These are phyloP conservation scores for thale cress (Arabidopsis thaliana) DNA, from an alignment of 345 rosid species.

Conservation along the genomic window TAIR10.1 NC_003074.8:5464001-5464500, in stretches of 20 bases:
- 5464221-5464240: too few species aligned
- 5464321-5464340: conserved; percentile 66
- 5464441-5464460: too few species aligned
- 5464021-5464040: too few species aligned
- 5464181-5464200: not conserved
- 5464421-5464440: too few species aligned
- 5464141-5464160: too few species aligned
- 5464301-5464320: conserved; percentile 58
- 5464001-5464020: too few species aligned
- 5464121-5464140: too few species aligned
- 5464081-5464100: too few species aligned
- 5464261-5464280: conserved; percentile 37
- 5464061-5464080: too few species aligned
- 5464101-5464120: too few species aligned
- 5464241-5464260: too few species aligned
- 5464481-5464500: not conserved
- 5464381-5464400: not conserved
- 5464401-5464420: not conserved
- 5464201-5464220: not conserved
- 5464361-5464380: conserved; percentile 60
- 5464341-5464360: conserved; percentile 59
- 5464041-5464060: too few species aligned
- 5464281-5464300: conserved; percentile 59
- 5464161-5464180: not conserved
- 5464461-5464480: not conserved